Percentiles rank a stretch among this genome's conserved stretches.
phyloP scores from a whole-genome alignment of 2,329 filamentous ascomycete genomes.

The Trichophyton mentagrophytes region DNA sequence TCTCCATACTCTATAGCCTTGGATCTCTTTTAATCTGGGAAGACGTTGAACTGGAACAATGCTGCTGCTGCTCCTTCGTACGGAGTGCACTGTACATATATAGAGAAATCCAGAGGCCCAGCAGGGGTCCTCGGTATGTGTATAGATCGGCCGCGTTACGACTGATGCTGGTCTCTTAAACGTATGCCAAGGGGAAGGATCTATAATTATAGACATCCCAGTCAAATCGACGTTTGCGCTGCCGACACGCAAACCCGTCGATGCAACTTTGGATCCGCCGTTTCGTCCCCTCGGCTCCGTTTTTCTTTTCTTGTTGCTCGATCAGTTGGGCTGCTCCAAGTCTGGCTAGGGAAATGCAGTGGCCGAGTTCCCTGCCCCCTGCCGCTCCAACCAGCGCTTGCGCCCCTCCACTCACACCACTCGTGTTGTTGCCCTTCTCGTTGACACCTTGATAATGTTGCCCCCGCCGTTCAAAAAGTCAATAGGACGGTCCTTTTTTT shows the following conservation, averaged over 20 bases:
- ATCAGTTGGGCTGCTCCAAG: neutral
- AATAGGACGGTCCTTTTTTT: neutral
- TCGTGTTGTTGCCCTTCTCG: neutral
- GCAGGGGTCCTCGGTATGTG: neutral
- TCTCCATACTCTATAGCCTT: neutral
- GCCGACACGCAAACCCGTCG: neutral
- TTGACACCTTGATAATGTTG: neutral
- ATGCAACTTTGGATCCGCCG: slow-evolving; percentile 1
- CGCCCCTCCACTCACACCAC: neutral
- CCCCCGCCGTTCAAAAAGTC: neutral
- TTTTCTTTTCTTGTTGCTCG: neutral
- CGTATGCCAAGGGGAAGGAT: neutral
- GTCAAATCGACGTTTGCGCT: neutral
- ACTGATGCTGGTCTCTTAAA: neutral
- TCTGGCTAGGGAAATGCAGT: neutral
- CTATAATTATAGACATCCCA: slow-evolving; percentile 2
- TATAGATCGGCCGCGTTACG: neutral
- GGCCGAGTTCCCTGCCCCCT: neutral
- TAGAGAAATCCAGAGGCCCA: neutral
- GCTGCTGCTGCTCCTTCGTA: neutral
- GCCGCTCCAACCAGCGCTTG: neutral
- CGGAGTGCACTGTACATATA: neutral
- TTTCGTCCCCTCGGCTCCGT: neutral
- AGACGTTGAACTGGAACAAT: neutral
- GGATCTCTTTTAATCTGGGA: neutral